Evolutionary conservation across 306 rosid genomes (phyloP), one percentile per base, ranked within the genome.

Genomic region (Dalbergia cochinchinensis): DNA sequence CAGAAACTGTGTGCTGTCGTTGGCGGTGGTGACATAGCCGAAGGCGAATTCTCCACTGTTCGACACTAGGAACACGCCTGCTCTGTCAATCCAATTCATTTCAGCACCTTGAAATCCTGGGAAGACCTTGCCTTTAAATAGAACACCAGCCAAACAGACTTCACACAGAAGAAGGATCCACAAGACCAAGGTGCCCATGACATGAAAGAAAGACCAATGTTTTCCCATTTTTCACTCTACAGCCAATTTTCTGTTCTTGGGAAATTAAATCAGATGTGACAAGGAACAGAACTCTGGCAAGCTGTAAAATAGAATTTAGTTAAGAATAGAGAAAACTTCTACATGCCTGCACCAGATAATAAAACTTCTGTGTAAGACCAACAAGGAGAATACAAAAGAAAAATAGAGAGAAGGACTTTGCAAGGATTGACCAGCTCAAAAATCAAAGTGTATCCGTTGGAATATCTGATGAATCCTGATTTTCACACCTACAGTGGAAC

Each of bases 1-100:
- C 1, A 87, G 84, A 78, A 91, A 93, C 77, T 68, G 44, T 67
- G 92, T 81, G 76, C 64, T 85, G 83, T 90, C 93, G 8, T 74
- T 16, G 4, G 74, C 7, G 15, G 88, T 84, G 73, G 92, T 81
- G 51, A 8, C 18, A 61, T 93, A 95, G 34, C 96, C 96, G 44
- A 95, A 84, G 58, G 81, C 84, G 16, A 91, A 95, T 14, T 53
- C 35, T 7, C 86, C 79, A 4, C 16, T 65, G 8, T 83, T 77
- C 7, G 99, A 95, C 10, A 85, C 16, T 7, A 95, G 92, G 75
- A 95, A 93, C 69, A 73, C 6, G 39, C 98, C 98, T 1, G 78
- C 4, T 34, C 65, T 86, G 73, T 93, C 90, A 78, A 91, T 85
- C 91, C 89, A 95, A 62, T 69, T 33, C 95, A 92, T 91, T 65